Conservation (phyloP, 2,329 filamentous ascomycete genomes). For the Pezicula neosporulosa region DNA sequence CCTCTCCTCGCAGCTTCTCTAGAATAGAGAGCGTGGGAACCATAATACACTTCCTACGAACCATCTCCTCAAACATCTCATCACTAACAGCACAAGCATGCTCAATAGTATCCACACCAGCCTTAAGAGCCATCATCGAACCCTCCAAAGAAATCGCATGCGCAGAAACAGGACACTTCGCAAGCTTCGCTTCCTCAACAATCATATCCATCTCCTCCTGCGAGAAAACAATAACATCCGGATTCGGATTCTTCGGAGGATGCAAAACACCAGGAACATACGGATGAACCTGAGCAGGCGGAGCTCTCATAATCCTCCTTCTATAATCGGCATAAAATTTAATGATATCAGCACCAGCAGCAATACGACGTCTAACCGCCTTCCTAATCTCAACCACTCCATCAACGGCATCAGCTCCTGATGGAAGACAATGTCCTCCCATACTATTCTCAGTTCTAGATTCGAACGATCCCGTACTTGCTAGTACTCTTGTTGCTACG, state of each 20-base stretch:
- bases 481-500: constrained; percentile 49
- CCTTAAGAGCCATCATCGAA: constrained; percentile 41
- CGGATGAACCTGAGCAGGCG: constrained; percentile 27
- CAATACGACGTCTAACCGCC: constrained; percentile 43
- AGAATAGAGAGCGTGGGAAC: constrained; percentile 49
- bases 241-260: constrained; percentile 35
- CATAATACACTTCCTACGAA: constrained; percentile 40
- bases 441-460: constrained; percentile 41
- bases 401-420: constrained; percentile 42
- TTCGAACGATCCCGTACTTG: constrained; percentile 47
- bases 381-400: constrained; percentile 41
- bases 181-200: constrained; percentile 41
- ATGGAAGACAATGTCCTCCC: constrained; percentile 29
- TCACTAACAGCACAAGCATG: constrained; percentile 37
- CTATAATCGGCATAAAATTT: constrained; percentile 51
- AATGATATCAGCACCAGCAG: constrained; percentile 46
- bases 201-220: constrained; percentile 48
- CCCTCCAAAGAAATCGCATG: constrained; percentile 39
- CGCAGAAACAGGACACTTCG: constrained; percentile 38
- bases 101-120: constrained; percentile 45
- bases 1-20: constrained; percentile 29
- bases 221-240: constrained; percentile 40
- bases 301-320: constrained; percentile 40
- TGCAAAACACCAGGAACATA: constrained; percentile 28
- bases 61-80: constrained; percentile 41